Evolutionary conservation across 371 early-diverging fungal species (phyloP), one percentile per base, ranked within the genome.

Genomic region (Funneliformis caledonium): DNA sequence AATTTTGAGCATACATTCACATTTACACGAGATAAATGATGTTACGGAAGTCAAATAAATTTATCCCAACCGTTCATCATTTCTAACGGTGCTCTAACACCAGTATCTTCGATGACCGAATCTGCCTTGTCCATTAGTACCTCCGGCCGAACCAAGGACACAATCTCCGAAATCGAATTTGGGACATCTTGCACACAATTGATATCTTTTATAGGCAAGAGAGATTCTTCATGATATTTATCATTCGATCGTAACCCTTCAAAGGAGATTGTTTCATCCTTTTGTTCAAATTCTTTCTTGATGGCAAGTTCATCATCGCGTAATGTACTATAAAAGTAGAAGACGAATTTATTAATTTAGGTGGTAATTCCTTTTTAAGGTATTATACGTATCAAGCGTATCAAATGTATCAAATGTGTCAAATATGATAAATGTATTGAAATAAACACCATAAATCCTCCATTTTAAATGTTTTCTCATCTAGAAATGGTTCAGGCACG

Each of bases 21-120:
- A 26, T 31, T 65, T 0, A 37, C 4, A 22, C 22, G 19, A 37
- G 26, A 8, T 26, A 5, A 4, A 37, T 14, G 31, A 22, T 16
- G 0, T 26, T 26, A 33, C 26, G 12, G 1, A 31, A n/a, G 16
- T 22, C 6, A 37, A 37, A 37, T 37, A 3, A 37, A 11, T 26
- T 67, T 79, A 79, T 70, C 79, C 79, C 79, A 79, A 59, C 69
- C 42, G 59, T 79, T 69, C n/a, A 69, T n/a, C 42, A 42, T 64
- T 43, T 79, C 70, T 33, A 79, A 69, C 56, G 79, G 79, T 5
- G 52, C 69, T 79, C 45, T 79, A 22, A 70, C 22, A n/a, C 70
- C 79, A 45, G 26, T 68, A 31, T 70, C 79, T 69, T 79, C 79
- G 16, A 56, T 56, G 16, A 56, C 56, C 8, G 79, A 70, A 19